Percentiles rank a stretch among this genome's conserved stretches.
Evolutionary conservation across 2,329 filamentous ascomycete species (phyloP).

Genomic region (Pyrenophora tritici-repentis): DNA sequence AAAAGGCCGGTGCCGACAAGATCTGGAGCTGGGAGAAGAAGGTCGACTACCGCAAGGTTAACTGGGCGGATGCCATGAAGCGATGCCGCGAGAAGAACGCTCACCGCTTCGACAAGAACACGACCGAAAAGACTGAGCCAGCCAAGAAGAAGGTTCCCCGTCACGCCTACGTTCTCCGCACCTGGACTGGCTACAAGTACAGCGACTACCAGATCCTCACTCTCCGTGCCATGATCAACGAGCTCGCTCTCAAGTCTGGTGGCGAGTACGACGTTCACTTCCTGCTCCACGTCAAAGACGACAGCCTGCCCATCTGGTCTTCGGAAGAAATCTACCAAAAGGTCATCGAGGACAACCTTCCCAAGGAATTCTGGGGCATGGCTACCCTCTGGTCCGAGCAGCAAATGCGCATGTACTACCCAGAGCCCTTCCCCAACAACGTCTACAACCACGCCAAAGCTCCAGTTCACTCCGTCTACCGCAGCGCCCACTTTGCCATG

Average conservation of each 20-base stretch:
- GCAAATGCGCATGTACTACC: slow-evolving; percentile 90
- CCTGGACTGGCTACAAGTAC: slow-evolving; percentile 83
- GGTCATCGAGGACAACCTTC: slow-evolving; percentile 70
- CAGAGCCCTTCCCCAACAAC: slow-evolving; percentile 81
- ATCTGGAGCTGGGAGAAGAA: slow-evolving; percentile 56
- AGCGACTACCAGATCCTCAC: slow-evolving; percentile 79
- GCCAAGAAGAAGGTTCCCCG: slow-evolving; percentile 56
- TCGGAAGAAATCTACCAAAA: slow-evolving; percentile 70
- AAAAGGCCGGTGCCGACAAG: slow-evolving; percentile 51
- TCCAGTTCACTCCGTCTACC: slow-evolving; percentile 88
- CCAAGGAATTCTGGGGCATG: slow-evolving; percentile 85
- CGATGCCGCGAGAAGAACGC: slow-evolving; percentile 57
- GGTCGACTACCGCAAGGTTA: slow-evolving; percentile 54
- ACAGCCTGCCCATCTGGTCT: slow-evolving; percentile 76
- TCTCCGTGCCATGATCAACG: slow-evolving; percentile 80
- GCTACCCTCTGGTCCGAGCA: slow-evolving; percentile 92
- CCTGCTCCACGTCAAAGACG: slow-evolving; percentile 82
- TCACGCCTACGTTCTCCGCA: slow-evolving; percentile 82
- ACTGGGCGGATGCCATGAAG: slow-evolving; percentile 56
- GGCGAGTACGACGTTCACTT: slow-evolving; percentile 87
- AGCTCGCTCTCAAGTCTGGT: slow-evolving; percentile 78
- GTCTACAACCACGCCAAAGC: slow-evolving; percentile 63
- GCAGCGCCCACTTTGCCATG: slow-evolving; percentile 59
- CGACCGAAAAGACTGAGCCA: slow-evolving; percentile 33
- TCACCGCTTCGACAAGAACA: slow-evolving; percentile 50